These are phyloP conservation scores for Aspergillus affinis DNA, from an alignment of 495 filamentous ascomycete species.

Conservation along the genomic window DNA sequence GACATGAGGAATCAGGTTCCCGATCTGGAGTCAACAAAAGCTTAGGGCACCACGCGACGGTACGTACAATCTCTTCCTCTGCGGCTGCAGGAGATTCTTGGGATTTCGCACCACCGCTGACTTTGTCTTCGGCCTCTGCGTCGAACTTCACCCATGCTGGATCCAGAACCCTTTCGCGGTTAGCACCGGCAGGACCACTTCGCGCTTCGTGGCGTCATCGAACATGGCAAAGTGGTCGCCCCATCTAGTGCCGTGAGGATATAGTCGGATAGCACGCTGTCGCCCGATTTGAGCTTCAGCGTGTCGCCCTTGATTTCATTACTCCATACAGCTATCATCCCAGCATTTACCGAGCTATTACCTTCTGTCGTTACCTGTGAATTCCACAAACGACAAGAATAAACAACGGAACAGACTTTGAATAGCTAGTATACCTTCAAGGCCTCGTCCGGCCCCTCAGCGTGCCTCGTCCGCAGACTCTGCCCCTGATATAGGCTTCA, in stretches of 20 bases:
- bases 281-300: background rate
- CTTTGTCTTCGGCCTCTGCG: background rate
- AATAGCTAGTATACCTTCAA: no score
- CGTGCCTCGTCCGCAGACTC: no score
- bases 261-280: conserved; percentile 19
- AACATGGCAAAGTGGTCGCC: conserved; percentile 23
- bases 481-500: no score
- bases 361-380: no score
- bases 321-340: no score
- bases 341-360: no score
- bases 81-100: conserved; percentile 2
- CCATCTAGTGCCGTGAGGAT: conserved; percentile 33
- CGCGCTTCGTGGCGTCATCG: background rate
- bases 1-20: no score
- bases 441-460: no score
- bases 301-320: background rate
- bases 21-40: no score
- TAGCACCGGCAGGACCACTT: background rate
- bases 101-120: background rate
- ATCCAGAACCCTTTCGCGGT: background rate
- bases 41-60: background rate
- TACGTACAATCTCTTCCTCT: background rate
- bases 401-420: no score
- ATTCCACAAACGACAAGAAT: no score
- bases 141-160: conserved; percentile 1